Evolutionary conservation across 106 monocot genomes (phyloP).

Genomic region (Dendrobium huoshanense): DNA sequence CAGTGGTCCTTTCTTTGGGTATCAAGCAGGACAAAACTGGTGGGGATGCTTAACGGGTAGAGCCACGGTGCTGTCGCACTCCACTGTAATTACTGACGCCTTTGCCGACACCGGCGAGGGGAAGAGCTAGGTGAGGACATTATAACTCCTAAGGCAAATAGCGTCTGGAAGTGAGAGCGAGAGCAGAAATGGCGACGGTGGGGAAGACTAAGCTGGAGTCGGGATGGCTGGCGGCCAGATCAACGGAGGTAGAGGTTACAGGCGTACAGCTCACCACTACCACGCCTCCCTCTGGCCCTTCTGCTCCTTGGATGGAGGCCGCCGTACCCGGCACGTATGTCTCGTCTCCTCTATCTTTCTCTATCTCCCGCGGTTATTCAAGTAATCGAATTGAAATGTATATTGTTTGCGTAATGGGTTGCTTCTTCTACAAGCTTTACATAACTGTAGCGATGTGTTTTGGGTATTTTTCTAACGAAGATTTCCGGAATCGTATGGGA

Average conservation of each 20-base stretch:
- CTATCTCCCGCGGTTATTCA: background rate
- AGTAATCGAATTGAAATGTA: background rate
- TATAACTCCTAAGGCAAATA: too few species aligned
- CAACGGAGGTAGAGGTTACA: slow-evolving; percentile 63
- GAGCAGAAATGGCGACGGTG: slow-evolving; percentile 4
- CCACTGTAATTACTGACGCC: too few species aligned
- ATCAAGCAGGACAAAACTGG: too few species aligned
- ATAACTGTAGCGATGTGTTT: background rate
- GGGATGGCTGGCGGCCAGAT: slow-evolving; percentile 94
- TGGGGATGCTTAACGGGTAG: too few species aligned
- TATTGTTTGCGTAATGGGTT: background rate
- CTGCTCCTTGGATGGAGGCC: slow-evolving; percentile 82
- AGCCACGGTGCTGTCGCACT: too few species aligned
- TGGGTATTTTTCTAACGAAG: background rate
- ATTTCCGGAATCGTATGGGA: background rate
- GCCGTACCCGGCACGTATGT: slow-evolving; percentile 90
- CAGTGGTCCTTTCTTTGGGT: too few species aligned
- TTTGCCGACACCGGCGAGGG: too few species aligned
- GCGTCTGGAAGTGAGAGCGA: background rate
- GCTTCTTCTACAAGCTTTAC: background rate
- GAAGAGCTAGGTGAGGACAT: too few species aligned
- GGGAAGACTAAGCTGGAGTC: slow-evolving; percentile 74
- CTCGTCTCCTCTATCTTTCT: background rate
- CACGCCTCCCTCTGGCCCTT: slow-evolving; percentile 33
- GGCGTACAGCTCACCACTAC: slow-evolving; percentile 90